These are phyloP conservation scores for Aphanocladium album DNA, from an alignment of 2,329 filamentous ascomycete species.

Conservation along the genomic window DNA sequence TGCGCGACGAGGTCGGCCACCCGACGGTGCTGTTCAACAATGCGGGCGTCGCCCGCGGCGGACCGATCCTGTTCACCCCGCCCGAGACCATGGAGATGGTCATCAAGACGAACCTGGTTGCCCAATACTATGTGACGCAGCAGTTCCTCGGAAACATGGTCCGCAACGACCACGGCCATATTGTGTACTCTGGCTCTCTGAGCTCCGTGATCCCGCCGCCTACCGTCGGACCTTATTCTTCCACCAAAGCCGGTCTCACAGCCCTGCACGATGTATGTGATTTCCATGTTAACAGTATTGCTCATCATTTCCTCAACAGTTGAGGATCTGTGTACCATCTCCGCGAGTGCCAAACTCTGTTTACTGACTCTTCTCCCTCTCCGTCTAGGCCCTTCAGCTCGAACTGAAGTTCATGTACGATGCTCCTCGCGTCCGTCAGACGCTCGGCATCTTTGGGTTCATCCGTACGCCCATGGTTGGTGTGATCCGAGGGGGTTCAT, in stretches of 20 bases:
- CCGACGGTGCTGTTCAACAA: constrained; percentile 34
- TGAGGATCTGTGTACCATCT: too few species aligned
- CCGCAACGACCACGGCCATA: constrained; percentile 54
- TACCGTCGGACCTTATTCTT: constrained; percentile 55
- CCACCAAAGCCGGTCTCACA: constrained; percentile 42
- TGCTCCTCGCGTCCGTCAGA: constrained; percentile 24
- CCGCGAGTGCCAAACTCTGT: neutral
- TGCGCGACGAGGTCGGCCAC: constrained; percentile 30
- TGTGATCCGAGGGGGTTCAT: constrained; percentile 20
- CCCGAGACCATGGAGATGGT: constrained; percentile 26
- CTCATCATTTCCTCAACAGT: too few species aligned
- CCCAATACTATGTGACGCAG: constrained; percentile 53
- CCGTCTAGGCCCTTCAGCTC: constrained; percentile 24
- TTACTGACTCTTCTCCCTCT: neutral
- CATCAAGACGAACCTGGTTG: constrained; percentile 45
- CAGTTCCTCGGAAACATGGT: constrained; percentile 59
- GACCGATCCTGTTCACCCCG: constrained; percentile 24
- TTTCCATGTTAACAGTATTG: neutral
- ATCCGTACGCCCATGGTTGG: constrained; percentile 26
- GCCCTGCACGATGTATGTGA: constrained; percentile 24
- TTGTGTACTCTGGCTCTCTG: constrained; percentile 57
- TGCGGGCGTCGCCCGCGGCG: constrained; percentile 26
- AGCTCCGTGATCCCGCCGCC: constrained; percentile 50
- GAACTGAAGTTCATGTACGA: constrained; percentile 26
- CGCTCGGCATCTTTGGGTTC: constrained; percentile 27